Conservation (phyloP, 108 stramenopile genomes). For the Ochromonas danica region DNA sequence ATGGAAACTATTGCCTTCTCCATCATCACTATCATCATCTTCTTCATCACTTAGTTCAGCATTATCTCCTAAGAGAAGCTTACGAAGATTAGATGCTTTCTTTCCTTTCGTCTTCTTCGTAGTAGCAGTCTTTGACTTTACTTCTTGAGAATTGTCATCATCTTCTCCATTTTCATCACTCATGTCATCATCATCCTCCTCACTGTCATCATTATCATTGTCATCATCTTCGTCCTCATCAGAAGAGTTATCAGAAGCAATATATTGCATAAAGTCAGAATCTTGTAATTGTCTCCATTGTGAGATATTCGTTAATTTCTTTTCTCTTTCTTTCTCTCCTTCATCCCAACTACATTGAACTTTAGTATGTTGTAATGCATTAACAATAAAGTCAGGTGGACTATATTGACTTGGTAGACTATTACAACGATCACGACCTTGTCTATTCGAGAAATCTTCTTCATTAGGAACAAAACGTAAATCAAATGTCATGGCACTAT, state of each 20-base stretch:
- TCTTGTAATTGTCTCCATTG: slow-evolving; percentile 75
- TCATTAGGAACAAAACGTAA: slow-evolving; percentile 79
- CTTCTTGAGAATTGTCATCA: slow-evolving; percentile 19
- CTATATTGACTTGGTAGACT: slow-evolving; percentile 76
- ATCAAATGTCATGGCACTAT: slow-evolving; percentile 81
- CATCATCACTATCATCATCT: slow-evolving; percentile 18
- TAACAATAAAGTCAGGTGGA: slow-evolving; percentile 79
- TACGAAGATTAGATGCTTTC: slow-evolving; percentile 38
- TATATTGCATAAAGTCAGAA: slow-evolving; percentile 79
- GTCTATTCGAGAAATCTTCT: slow-evolving; percentile 59
- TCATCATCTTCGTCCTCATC: slow-evolving; percentile 55
- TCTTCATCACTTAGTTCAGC: background rate
- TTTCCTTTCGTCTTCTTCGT: slow-evolving; percentile 41
- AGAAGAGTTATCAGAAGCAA: slow-evolving; percentile 75
- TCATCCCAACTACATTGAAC: slow-evolving; percentile 96
- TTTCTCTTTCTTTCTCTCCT: slow-evolving; percentile 79
- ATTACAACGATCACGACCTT: slow-evolving; percentile 69
- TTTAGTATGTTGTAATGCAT: slow-evolving; percentile 68
- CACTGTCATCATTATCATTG: slow-evolving; percentile 40
- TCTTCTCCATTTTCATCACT: slow-evolving; percentile 40
- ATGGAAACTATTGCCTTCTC: background rate
- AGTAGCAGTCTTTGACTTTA: too few species aligned
- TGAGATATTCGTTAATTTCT: slow-evolving; percentile 67
- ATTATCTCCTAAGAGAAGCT: slow-evolving; percentile 24
- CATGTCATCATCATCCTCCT: slow-evolving; percentile 39